Evolutionary conservation across 495 filamentous ascomycete species (phyloP), one percentile per base, ranked within the genome.

Genomic region (Friedmanniomyces simplex): DNA sequence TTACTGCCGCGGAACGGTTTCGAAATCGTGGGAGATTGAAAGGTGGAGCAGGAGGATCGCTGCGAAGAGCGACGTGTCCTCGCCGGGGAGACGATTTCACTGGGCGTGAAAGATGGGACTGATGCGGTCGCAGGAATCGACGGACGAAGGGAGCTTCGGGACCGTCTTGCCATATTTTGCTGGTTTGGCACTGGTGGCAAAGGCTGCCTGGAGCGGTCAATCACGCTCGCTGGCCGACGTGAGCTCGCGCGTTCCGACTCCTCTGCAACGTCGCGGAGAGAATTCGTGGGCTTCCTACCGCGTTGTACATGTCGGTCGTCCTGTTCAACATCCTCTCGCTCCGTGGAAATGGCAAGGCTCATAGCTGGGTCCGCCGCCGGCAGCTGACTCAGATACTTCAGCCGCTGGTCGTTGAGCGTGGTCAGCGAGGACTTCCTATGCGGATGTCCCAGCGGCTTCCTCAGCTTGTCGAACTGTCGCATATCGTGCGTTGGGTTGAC

Each of bases 361-460:
- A 16, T 5, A 18, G 22, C 46, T 14, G 46, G 6, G 4, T 26
- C 4, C 20, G 16, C 13, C 24, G 20, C 6, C 20, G 46, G 24
- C 4, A 30, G 25, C 25, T 22, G 18, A 24, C 20, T 24, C 21
- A 49, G 3, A 49, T 24, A 49, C 46, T 52, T 11, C 26, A 52
- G 22, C 39, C 34, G 20, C 25, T 25, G 55, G 20, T 57, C 42
- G n/a, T 55, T 50, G 14, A 55, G 20, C 2, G 58, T 51, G 18
- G 6, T 41, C 11, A 60, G n/a, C 6, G 58, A 60, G 1, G 59
- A 62, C 18, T 58, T 41, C n/a, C 54, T 47, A 25, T n/a, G 37
- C 25, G 54, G 54, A 18, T 52, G 48, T 24, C 28, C 21, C 50
- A 34, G 6, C 30, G 37, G 24, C 28, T 47, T 34, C 14, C 5